Percentiles rank a stretch among this genome's conserved stretches.
phyloP scores from a whole-genome alignment of 306 rosid genomes.

The Senna tora region DNA sequence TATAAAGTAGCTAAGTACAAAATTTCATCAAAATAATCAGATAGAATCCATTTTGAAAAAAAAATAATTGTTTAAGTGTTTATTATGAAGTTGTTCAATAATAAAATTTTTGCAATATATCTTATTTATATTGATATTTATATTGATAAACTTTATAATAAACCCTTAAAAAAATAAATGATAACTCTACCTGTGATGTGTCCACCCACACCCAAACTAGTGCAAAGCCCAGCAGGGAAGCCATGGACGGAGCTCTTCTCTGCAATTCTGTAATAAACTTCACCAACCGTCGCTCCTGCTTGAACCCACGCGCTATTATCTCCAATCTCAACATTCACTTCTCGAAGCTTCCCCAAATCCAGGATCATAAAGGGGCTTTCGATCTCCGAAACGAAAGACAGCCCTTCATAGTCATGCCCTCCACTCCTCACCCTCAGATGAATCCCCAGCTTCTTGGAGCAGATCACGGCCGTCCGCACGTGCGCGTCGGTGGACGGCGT shows the following conservation, averaged over 20 bases:
- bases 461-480: conserved; percentile 66
- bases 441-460: conserved; percentile 60
- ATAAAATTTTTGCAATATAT: too few relatives aligned
- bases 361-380: conserved; percentile 63
- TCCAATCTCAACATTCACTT: conserved; percentile 45
- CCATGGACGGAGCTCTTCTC: conserved; percentile 66
- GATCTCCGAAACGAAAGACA: conserved; percentile 63
- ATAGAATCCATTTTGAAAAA: too few relatives aligned
- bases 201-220: conserved; percentile 82
- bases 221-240: conserved; percentile 82
- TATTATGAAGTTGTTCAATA: too few relatives aligned
- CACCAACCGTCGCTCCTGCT: conserved; percentile 80
- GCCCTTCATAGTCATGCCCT: conserved; percentile 91
- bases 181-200: conserved; percentile 66
- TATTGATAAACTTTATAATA: too few relatives aligned
- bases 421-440: conserved; percentile 75
- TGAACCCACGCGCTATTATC: conserved; percentile 72
- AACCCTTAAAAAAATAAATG: too few relatives aligned
- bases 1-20: too few relatives aligned
- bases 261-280: conserved; percentile 69
- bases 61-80: too few relatives aligned
- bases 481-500: conserved; percentile 61
- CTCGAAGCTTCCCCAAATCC: conserved; percentile 66
- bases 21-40: too few relatives aligned
- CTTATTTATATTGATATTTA: too few relatives aligned